These are phyloP conservation scores for Cadophora sp. DNA, from an alignment of 2,329 filamentous ascomycete species.

Conservation along the genomic window DNA sequence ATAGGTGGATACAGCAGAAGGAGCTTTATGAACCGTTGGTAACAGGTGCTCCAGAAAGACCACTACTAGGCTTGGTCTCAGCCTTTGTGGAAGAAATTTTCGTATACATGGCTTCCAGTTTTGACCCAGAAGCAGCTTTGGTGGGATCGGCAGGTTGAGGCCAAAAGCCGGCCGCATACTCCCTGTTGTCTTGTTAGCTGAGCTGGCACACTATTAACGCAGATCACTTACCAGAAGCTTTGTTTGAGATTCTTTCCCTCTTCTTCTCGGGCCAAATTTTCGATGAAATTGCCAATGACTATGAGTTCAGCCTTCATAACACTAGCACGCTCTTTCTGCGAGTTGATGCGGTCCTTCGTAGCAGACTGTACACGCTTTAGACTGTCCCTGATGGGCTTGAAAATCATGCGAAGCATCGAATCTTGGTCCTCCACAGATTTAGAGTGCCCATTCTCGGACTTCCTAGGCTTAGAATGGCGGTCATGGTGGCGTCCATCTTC, in stretches of 20 bases:
- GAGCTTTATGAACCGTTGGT: slow-evolving; percentile 28
- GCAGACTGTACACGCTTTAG: slow-evolving; percentile 65
- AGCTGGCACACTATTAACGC: neutral
- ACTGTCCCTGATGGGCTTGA: slow-evolving; percentile 66
- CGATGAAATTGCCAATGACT: slow-evolving; percentile 68
- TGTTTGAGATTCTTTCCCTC: slow-evolving; percentile 39
- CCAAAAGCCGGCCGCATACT: slow-evolving; percentile 46
- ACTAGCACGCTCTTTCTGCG: slow-evolving; percentile 65
- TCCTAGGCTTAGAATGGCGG: slow-evolving; percentile 57
- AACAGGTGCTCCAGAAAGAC: slow-evolving; percentile 20
- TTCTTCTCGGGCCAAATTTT: slow-evolving; percentile 46
- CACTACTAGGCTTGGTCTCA: slow-evolving; percentile 25
- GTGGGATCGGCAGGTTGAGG: slow-evolving; percentile 38
- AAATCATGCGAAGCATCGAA: slow-evolving; percentile 51
- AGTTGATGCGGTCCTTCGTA: slow-evolving; percentile 67
- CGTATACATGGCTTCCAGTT: slow-evolving; percentile 43
- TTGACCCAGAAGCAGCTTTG: slow-evolving; percentile 33
- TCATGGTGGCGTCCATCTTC: slow-evolving; percentile 57
- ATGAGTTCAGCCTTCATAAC: slow-evolving; percentile 67
- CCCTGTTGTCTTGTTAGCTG: slow-evolving; percentile 38
- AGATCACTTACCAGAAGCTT: slow-evolving; percentile 43
- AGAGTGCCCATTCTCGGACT: slow-evolving; percentile 55
- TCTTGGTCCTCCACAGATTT: slow-evolving; percentile 35
- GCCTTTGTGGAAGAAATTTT: slow-evolving; percentile 37
- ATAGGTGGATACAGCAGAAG: slow-evolving; percentile 8